Evolutionary conservation across 2,329 filamentous ascomycete species (phyloP).

Genomic region (Fusarium caatingaense): DNA sequence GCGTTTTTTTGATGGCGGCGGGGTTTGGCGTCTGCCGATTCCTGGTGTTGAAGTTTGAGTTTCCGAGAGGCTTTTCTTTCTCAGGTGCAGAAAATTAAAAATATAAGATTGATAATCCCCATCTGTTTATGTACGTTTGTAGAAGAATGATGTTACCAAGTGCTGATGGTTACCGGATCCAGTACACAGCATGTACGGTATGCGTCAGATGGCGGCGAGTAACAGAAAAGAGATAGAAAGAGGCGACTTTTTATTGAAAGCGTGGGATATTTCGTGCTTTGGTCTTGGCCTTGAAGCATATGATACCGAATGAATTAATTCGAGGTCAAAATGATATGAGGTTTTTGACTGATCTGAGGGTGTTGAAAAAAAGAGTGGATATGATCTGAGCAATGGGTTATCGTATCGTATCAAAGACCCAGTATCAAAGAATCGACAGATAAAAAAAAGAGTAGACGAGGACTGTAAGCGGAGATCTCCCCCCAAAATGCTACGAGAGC

Average conservation of each 20-base stretch:
- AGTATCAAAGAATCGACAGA: slow-evolving; percentile 18
- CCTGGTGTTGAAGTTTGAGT: slow-evolving; percentile 19
- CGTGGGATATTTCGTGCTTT: slow-evolving; percentile 15
- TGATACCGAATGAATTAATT: slow-evolving; percentile 6
- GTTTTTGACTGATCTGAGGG: slow-evolving; percentile 16
- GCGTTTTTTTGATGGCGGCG: slow-evolving; percentile 16
- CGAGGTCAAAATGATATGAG: slow-evolving; percentile 21
- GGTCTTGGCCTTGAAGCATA: slow-evolving; percentile 9
- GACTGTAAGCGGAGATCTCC: slow-evolving; percentile 31
- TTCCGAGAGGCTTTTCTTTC: neutral
- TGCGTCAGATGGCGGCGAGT: slow-evolving; percentile 26
- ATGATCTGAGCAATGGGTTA: slow-evolving; percentile 36
- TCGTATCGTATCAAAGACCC: slow-evolving; percentile 24
- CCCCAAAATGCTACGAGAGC: slow-evolving; percentile 26
- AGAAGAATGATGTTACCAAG: slow-evolving; percentile 27
- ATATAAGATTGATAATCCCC: slow-evolving; percentile 12
- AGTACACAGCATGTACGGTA: slow-evolving; percentile 27
- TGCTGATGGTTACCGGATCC: slow-evolving; percentile 39
- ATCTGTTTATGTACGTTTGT: slow-evolving; percentile 25
- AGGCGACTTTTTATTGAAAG: slow-evolving; percentile 3
- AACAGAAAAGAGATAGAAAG: slow-evolving; percentile 10
- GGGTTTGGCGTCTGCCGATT: slow-evolving; percentile 28
- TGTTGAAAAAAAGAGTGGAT: slow-evolving; percentile 6
- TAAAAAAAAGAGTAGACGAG: slow-evolving; percentile 18
- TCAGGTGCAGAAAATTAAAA: neutral